phyloP scores from a whole-genome alignment of 768 basidiomycete species.

The Floccularia luteovirens region DNA sequence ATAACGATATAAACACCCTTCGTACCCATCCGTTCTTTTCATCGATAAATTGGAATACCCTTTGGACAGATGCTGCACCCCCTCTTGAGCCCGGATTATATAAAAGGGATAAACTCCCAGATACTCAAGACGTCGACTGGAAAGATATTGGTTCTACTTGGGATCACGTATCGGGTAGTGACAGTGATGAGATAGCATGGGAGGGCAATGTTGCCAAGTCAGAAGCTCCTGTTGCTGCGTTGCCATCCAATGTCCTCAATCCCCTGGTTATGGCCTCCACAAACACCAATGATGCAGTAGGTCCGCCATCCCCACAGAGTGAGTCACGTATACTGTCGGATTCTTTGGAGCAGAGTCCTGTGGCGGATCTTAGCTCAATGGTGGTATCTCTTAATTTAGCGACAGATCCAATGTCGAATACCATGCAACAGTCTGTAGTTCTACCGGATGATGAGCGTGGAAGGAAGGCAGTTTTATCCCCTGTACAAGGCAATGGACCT shows the following conservation, averaged over 20 bases:
- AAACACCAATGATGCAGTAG: background rate
- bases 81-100: constrained; percentile 50
- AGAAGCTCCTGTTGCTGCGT: constrained; percentile 16
- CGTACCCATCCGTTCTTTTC: constrained; percentile 58
- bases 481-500: constrained; percentile 41
- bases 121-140: constrained; percentile 32
- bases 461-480: constrained; percentile 44
- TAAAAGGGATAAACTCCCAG: constrained; percentile 31
- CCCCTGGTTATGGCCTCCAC: background rate
- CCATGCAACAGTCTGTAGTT: background rate
- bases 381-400: constrained; percentile 11
- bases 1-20: constrained; percentile 37
- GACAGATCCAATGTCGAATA: background rate
- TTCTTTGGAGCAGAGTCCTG: background rate
- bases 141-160: constrained; percentile 47
- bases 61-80: constrained; percentile 64
- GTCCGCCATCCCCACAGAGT: background rate
- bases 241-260: constrained; percentile 8
- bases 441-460: constrained; percentile 32
- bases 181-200: constrained; percentile 45
- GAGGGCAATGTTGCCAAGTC: constrained; percentile 35
- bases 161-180: constrained; percentile 36
- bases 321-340: background rate
- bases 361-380: constrained; percentile 26
- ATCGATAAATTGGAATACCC: constrained; percentile 46